phyloP scores from a whole-genome alignment of 306 rosid genomes.

The Prunus armeniaca region DNA sequence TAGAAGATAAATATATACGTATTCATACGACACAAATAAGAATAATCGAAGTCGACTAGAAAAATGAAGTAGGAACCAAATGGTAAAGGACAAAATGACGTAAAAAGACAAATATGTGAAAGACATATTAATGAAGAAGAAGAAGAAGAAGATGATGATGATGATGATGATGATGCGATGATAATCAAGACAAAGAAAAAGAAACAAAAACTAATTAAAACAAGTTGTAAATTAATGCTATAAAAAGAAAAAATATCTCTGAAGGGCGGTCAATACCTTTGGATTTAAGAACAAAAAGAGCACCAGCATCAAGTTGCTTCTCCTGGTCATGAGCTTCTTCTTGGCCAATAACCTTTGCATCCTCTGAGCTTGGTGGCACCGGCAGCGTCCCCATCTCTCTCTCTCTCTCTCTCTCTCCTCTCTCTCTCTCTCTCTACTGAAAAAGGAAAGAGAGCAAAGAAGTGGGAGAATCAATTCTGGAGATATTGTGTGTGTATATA shows the following conservation, averaged over 20 bases:
- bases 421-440: too few relatives aligned
- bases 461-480: neutral
- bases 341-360: constrained; percentile 9
- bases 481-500: neutral
- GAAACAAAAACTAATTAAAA: too few relatives aligned
- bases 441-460: neutral
- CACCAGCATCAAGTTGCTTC: constrained; percentile 65
- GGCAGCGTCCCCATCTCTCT: constrained; percentile 36
- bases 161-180: too few relatives aligned
- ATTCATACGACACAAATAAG: too few relatives aligned
- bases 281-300: constrained; percentile 83
- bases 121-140: neutral
- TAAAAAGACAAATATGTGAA: neutral
- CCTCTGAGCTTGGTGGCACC: constrained; percentile 34
- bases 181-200: neutral
- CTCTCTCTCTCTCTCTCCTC: neutral
- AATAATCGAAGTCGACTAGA: too few relatives aligned
- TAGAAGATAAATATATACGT: too few relatives aligned
- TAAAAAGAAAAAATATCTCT: neutral
- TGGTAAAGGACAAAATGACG: too few relatives aligned
- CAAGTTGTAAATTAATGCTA: too few relatives aligned
- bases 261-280: constrained; percentile 39
- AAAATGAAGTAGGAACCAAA: too few relatives aligned
- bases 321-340: constrained; percentile 12
- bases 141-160: too few relatives aligned